phyloP scores from a whole-genome alignment of 345 rosid genomes.

The Physaria fendleri region DNA sequence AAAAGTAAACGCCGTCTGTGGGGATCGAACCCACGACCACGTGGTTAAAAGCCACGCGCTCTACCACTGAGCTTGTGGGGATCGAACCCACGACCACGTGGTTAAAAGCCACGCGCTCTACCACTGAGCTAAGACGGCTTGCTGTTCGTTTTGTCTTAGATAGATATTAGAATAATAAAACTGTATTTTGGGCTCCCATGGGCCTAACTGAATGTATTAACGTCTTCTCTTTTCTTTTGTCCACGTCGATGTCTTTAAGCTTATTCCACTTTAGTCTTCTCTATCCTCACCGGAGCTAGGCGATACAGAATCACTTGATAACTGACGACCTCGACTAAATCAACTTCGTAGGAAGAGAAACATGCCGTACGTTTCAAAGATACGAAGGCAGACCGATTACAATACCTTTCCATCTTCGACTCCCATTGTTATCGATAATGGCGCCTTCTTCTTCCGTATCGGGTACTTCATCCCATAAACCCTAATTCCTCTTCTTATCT shows the following conservation, averaged over 20 bases:
- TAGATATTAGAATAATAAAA: no score
- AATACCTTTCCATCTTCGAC: constrained; percentile 46
- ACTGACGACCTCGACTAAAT: constrained; percentile 5
- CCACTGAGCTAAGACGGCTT: constrained; percentile 81
- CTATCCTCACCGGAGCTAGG: no score
- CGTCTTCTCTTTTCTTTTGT: no score
- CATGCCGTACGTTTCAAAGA: constrained; percentile 60
- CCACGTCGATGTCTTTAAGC: no score
- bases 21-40: constrained; percentile 85
- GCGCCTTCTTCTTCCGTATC: constrained; percentile 89
- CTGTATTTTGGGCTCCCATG: no score
- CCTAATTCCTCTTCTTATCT: constrained; percentile 20
- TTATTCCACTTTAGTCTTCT: no score
- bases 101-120: constrained; percentile 85
- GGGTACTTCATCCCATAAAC: constrained; percentile 52
- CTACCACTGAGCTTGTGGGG: constrained; percentile 84
- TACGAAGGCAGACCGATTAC: constrained; percentile 74
- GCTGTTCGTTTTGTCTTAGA: no score
- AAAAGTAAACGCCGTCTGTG: constrained; percentile 68
- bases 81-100: constrained; percentile 83
- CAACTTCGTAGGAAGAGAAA: not conserved
- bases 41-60: constrained; percentile 82
- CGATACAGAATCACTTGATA: not conserved
- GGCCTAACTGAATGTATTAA: no score
- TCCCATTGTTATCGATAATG: constrained; percentile 97